Evolutionary conservation across 2,329 filamentous ascomycete genomes (phyloP), one percentile per base, ranked within the genome.

Genomic region (Curvularia verruculosa): DNA sequence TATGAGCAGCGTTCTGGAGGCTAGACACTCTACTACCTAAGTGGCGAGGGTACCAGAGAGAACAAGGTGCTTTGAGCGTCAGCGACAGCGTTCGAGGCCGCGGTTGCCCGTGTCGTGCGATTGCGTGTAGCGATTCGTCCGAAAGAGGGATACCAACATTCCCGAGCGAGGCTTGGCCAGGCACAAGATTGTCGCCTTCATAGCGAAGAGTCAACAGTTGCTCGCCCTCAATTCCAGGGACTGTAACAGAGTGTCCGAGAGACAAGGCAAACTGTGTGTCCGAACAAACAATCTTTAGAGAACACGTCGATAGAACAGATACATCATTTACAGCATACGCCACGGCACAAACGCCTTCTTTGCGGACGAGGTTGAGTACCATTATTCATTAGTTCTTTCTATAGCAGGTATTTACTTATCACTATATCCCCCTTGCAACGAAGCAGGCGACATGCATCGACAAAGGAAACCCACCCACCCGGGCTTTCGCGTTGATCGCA

Each of bases 381-480:
- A 49, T 54, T 54, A 15, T 54, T 36, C 23, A 52, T 52, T 45
- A 52, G 49, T 52, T 52, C 29, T 29, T 21, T 52, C 40, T 52
- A 52, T 21, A 45, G 28, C 7, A 54, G 26, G 21, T 24, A 12
- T 49, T 21, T 54, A 54, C 52, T 49, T 44, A 48, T 24, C 52
- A 41, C 26, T 43, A 24, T 10, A 49, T 44, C 45, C 52, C 52
- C 45, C 13, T 54, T 54, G 45, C 44, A 44, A 36, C 37, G 6
- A 48, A 43, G 44, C 36, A 45, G 36, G 36, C 36, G 28, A 50
- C n/a, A 15, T 23, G 36, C 48, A 52, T 24, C 49, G 40, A 24
- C 52, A 54, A 54, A 54, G 45, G 36, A 43, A 31, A 49, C 52
- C 52, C 52, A 43, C 52, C 52, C 52, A 13, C 52, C 52, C 52